Percentiles rank a stretch among this genome's conserved stretches.
Conservation (phyloP, 2,329 filamentous ascomycete genomes). For the Cladophialophora psammophila region DNA sequence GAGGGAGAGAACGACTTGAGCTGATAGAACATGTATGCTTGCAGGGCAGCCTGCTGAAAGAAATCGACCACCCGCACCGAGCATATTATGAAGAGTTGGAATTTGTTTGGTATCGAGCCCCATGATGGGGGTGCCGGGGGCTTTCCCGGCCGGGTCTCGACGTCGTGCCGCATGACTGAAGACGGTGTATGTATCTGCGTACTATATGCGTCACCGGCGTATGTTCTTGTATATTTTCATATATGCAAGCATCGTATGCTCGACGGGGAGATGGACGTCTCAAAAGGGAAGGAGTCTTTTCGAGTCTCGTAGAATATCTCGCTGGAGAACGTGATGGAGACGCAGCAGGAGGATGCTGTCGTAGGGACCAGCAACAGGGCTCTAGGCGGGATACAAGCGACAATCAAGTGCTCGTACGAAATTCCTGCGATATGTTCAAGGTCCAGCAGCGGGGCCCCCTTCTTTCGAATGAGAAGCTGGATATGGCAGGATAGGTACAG, state of each 20-base stretch:
- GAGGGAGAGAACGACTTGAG: conserved; percentile 71
- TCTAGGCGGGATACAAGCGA: conserved; percentile 21
- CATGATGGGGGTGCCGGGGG: conserved; percentile 60
- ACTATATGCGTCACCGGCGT: conserved; percentile 15
- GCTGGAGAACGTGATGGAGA: not conserved
- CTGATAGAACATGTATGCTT: conserved; percentile 80
- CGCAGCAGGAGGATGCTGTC: not conserved
- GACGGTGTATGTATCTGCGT: conserved; percentile 8
- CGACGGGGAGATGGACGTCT: not conserved
- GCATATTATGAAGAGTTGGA: conserved; percentile 74
- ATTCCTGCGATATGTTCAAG: not conserved
- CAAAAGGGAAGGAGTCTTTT: not conserved
- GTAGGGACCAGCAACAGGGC: not conserved
- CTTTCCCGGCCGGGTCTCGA: conserved; percentile 20
- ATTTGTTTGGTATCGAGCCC: conserved; percentile 71
- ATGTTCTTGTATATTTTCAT: conserved; percentile 2
- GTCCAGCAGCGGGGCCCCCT: not conserved
- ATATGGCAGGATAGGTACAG: not conserved
- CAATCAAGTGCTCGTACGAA: conserved; percentile 30
- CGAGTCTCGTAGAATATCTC: not conserved
- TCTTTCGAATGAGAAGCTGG: conserved; percentile 2
- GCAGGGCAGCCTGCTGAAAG: conserved; percentile 73
- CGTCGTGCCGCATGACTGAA: conserved; percentile 23
- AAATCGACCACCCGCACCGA: conserved; percentile 78
- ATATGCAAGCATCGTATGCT: conserved; percentile 14